These are phyloP conservation scores for Aspergillus clavatus DNA, from an alignment of 2,329 filamentous ascomycete genomes.

Conservation along the genomic window DNA sequence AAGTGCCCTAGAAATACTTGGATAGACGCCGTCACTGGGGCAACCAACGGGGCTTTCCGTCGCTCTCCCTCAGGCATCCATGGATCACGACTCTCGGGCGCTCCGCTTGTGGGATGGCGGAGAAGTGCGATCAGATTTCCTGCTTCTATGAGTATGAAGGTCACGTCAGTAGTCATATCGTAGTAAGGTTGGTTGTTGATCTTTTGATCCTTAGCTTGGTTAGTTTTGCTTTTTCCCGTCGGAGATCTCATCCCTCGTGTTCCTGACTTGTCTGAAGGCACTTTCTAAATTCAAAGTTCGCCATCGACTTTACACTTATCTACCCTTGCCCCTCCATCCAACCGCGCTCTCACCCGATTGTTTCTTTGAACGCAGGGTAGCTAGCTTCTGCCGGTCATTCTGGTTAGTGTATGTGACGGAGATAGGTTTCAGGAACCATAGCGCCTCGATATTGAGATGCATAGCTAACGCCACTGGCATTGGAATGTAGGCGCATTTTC, in stretches of 20 bases:
- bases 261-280: too few relatives aligned
- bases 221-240: background rate
- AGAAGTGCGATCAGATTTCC: background rate
- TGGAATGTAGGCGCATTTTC: constrained; percentile 23
- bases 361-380: too few relatives aligned
- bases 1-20: background rate
- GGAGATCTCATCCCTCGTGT: background rate
- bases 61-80: constrained; percentile 4
- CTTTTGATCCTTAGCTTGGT: constrained; percentile 7
- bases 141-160: background rate
- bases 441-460: background rate
- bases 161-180: background rate
- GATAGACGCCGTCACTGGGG: constrained; percentile 12
- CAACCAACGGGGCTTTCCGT: constrained; percentile 6
- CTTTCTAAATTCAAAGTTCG: too few relatives aligned
- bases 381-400: too few relatives aligned
- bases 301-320: too few relatives aligned
- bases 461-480: constrained; percentile 10
- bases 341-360: too few relatives aligned
- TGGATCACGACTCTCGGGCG: constrained; percentile 6
- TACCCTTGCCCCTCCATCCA: background rate
- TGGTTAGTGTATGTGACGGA: background rate
- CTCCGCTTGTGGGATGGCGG: constrained; percentile 6
- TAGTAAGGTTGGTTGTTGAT: background rate
- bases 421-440: too few relatives aligned